Percentiles rank a stretch among this genome's conserved stretches.
phyloP scores from a whole-genome alignment of 495 filamentous ascomycete species.

The Pseudevernia furfuracea region DNA sequence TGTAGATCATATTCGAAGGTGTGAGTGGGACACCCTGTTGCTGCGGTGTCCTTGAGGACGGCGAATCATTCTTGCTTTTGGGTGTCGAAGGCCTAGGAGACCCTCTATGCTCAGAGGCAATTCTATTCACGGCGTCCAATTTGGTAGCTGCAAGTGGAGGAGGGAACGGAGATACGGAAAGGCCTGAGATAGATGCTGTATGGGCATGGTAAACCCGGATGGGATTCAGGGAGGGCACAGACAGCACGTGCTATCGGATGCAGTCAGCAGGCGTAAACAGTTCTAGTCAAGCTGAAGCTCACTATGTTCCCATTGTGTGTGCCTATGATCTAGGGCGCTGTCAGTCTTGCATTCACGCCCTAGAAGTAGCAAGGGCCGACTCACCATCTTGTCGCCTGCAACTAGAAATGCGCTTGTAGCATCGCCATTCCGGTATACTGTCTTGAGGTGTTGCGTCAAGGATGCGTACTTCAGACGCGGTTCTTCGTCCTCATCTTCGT shows the following conservation, averaged over 20 bases:
- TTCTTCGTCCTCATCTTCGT: constrained; percentile 90
- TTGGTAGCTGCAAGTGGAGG: constrained; percentile 58
- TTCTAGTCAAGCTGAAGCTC: constrained; percentile 34
- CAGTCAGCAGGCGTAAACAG: constrained; percentile 7
- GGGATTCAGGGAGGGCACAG: constrained; percentile 68
- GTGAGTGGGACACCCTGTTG: constrained; percentile 52
- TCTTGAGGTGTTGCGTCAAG: constrained; percentile 66
- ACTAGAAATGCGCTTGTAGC: constrained; percentile 84
- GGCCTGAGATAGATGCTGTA: constrained; percentile 75
- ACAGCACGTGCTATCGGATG: constrained; percentile 64
- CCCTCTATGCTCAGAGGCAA: constrained; percentile 41
- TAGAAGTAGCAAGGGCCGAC: constrained; percentile 13
- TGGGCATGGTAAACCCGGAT: constrained; percentile 85
- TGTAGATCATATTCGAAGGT: constrained; percentile 80
- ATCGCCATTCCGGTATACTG: constrained; percentile 89
- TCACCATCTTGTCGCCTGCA: constrained; percentile 92
- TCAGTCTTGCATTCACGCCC: constrained; percentile 15
- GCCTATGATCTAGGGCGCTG: constrained; percentile 62
- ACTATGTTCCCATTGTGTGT: constrained; percentile 97
- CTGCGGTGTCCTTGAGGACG: constrained; percentile 40
- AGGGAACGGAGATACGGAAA: constrained; percentile 87
- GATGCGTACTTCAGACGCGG: constrained; percentile 87
- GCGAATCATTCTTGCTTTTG: constrained; percentile 42
- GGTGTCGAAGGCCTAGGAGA: constrained; percentile 38
- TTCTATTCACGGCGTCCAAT: constrained; percentile 42